Conservation (phyloP, 805 yeast species). For the Cephaloascus fragrans region DNA sequence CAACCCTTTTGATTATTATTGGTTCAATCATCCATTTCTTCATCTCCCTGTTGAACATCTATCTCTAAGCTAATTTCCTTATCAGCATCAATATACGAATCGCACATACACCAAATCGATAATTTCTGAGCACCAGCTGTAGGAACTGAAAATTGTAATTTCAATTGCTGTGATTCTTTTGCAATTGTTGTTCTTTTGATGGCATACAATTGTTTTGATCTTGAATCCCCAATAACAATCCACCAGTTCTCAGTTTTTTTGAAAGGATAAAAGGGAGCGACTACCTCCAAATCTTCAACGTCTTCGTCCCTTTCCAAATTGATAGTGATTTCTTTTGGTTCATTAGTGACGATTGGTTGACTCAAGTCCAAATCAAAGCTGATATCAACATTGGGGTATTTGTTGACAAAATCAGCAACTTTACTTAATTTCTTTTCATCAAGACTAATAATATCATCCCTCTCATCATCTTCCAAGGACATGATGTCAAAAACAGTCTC, state of each 20-base stretch:
- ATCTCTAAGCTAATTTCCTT: conserved; percentile 58
- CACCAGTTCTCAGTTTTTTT: conserved; percentile 73
- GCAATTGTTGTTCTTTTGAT: conserved; percentile 54
- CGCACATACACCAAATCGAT: conserved; percentile 81
- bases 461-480: conserved; percentile 63
- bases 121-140: conserved; percentile 51
- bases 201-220: conserved; percentile 54
- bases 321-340: conserved; percentile 36
- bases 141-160: conserved; percentile 48
- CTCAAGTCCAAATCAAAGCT: conserved; percentile 37
- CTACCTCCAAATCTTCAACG: conserved; percentile 53
- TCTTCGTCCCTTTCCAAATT: conserved; percentile 68
- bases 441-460: conserved; percentile 52
- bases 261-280: conserved; percentile 49
- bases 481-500: conserved; percentile 72
- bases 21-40: conserved; percentile 12
- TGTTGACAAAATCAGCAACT: conserved; percentile 84
- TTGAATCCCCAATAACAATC: conserved; percentile 70
- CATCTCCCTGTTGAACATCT: conserved; percentile 25
- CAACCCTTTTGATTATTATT: too few species aligned
- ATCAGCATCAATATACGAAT: conserved; percentile 88
- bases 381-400: conserved; percentile 78
- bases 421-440: conserved; percentile 35
- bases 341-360: conserved; percentile 34
- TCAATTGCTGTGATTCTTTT: conserved; percentile 41